These are phyloP conservation scores for Lathyrus sativus DNA, from an alignment of 306 rosid species.

Conservation along the genomic window DNA sequence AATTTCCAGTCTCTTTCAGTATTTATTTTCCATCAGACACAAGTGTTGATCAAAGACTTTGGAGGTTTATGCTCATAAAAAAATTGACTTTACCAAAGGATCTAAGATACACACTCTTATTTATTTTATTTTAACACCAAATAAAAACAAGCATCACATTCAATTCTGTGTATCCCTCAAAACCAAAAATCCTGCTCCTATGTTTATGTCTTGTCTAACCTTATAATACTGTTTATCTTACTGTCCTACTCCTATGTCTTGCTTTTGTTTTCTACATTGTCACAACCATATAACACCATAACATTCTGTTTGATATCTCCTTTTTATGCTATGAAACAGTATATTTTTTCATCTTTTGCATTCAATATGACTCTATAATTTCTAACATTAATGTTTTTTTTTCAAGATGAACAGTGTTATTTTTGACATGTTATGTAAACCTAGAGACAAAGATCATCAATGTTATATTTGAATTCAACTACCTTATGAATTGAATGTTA, in stretches of 20 bases:
- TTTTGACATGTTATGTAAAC: slow-evolving; percentile 5
- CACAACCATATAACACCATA: slow-evolving; percentile 39
- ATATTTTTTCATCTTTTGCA: slow-evolving; percentile 21
- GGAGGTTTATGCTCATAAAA: slow-evolving; percentile 19
- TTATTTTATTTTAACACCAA: slow-evolving; percentile 28
- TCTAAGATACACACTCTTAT: slow-evolving; percentile 29
- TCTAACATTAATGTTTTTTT: not conserved
- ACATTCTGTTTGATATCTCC: slow-evolving; percentile 52
- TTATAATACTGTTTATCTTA: slow-evolving; percentile 40
- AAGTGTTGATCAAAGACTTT: slow-evolving; percentile 31
- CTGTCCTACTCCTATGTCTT: slow-evolving; percentile 31
- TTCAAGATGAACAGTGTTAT: not conserved
- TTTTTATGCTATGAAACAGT: slow-evolving; percentile 47
- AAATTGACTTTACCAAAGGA: slow-evolving; percentile 43
- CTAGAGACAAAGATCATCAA: slow-evolving; percentile 27
- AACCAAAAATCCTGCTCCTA: slow-evolving; percentile 36
- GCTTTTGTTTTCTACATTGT: slow-evolving; percentile 42
- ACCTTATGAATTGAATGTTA: slow-evolving; percentile 24
- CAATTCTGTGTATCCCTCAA: slow-evolving; percentile 41
- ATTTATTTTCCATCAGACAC: slow-evolving; percentile 37
- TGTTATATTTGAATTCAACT: slow-evolving; percentile 12
- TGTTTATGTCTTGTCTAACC: slow-evolving; percentile 40
- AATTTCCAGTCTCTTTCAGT: slow-evolving; percentile 39
- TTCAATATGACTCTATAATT: slow-evolving; percentile 28
- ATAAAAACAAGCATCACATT: slow-evolving; percentile 35